Evolutionary conservation across 2,329 filamentous ascomycete species (phyloP).

Genomic region (Helicocarpus griseus): DNA sequence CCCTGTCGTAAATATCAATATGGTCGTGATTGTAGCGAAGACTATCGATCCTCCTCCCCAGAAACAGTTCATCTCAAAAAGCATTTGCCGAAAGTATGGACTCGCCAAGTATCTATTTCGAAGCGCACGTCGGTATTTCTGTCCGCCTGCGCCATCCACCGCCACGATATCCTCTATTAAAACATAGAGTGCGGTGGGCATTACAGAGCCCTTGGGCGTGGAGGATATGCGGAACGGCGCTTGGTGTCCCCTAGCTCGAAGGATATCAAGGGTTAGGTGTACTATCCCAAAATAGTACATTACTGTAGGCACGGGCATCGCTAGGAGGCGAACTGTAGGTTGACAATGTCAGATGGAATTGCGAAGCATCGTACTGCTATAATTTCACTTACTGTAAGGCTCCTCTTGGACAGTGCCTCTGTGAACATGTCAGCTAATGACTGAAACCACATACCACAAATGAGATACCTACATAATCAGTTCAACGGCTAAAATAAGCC

Average conservation of each 20-base stretch:
- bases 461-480: conserved; percentile 29
- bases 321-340: conserved; percentile 30
- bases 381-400: conserved; percentile 27
- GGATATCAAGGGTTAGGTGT: conserved; percentile 32
- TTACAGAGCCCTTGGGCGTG: conserved; percentile 47
- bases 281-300: conserved; percentile 38
- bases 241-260: conserved; percentile 32
- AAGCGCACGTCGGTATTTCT: conserved; percentile 43
- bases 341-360: conserved; percentile 4
- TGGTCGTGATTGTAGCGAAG: conserved; percentile 38
- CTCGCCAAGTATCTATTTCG: conserved; percentile 45
- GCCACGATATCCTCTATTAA: conserved; percentile 59
- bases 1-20: conserved; percentile 40
- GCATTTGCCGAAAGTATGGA: conserved; percentile 44
- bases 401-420: conserved; percentile 33
- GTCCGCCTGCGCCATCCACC: conserved; percentile 54
- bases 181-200: conserved; percentile 54
- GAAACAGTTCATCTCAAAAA: conserved; percentile 47
- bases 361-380: neutral
- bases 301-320: conserved; percentile 36
- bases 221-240: conserved; percentile 57
- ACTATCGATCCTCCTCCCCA: conserved; percentile 46
- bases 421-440: conserved; percentile 10
- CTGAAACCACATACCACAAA: neutral
- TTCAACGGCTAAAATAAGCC: conserved; percentile 34